Evolutionary conservation across 495 filamentous ascomycete genomes (phyloP).

Genomic region (Penicillium diatomitis): DNA sequence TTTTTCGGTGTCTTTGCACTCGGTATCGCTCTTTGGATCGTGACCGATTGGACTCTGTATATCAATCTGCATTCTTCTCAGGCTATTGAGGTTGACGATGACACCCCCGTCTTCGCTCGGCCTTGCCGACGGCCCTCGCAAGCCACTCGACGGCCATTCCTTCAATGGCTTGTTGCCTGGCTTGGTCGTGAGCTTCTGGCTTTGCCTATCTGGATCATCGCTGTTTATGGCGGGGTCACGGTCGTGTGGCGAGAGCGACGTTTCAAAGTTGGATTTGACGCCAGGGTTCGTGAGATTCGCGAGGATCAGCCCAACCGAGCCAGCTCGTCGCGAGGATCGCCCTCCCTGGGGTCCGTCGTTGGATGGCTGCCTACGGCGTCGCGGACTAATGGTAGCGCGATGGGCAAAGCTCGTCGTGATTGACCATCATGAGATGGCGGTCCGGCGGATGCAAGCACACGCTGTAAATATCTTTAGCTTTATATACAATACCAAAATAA

Average conservation of each 20-base stretch:
- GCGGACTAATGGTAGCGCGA: background rate
- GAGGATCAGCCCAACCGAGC: background rate
- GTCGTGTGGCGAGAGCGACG: conserved; percentile 78
- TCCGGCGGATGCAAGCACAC: no score
- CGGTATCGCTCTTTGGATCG: conserved; percentile 61
- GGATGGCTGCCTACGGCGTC: conserved; percentile 9
- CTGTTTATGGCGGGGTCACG: conserved; percentile 71
- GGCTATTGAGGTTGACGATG: conserved; percentile 59
- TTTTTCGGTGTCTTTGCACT: conserved; percentile 58
- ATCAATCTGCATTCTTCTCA: conserved; percentile 59
- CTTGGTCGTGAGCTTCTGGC: conserved; percentile 74
- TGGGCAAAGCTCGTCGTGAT: conserved; percentile 19
- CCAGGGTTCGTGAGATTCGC: conserved; percentile 56
- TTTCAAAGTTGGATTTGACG: conserved; percentile 76
- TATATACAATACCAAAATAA: background rate
- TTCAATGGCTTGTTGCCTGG: conserved; percentile 75
- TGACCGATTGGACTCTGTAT: conserved; percentile 65
- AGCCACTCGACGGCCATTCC: conserved; percentile 44
- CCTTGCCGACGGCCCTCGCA: conserved; percentile 17
- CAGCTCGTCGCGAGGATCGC: conserved; percentile 8
- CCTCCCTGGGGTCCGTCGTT: conserved; percentile 7
- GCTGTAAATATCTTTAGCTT: conserved; percentile 1
- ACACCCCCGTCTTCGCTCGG: conserved; percentile 65
- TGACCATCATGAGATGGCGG: conserved; percentile 1
- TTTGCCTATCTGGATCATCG: conserved; percentile 78